Percentiles rank a stretch among this genome's conserved stretches.
These are phyloP conservation scores for Termitomyces sp. DNA, from an alignment of 768 basidiomycete genomes.

Conservation along the genomic window DNA sequence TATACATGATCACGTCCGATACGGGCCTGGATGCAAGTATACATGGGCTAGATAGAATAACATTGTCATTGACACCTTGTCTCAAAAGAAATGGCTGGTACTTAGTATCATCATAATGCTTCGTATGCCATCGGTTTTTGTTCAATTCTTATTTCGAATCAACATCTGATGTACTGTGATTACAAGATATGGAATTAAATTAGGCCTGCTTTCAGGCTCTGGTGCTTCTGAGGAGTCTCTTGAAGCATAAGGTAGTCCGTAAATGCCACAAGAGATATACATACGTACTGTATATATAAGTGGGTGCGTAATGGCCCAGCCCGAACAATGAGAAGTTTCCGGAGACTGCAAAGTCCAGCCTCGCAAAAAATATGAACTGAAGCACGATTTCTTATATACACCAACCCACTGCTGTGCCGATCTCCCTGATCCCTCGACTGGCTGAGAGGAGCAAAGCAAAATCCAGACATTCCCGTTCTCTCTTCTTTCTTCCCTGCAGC, in stretches of 20 bases:
- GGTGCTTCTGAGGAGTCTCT: not conserved
- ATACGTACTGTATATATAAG: not conserved
- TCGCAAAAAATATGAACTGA: not conserved
- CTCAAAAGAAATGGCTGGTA: not conserved
- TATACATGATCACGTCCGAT: not conserved
- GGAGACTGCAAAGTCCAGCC: not conserved
- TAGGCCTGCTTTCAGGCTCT: not conserved
- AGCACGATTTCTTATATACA: conserved; percentile 13
- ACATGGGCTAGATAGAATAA: not conserved
- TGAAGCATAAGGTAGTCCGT: not conserved
- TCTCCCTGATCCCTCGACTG: conserved; percentile 18
- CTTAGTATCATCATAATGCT: not conserved
- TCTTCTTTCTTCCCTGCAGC: conserved; percentile 26
- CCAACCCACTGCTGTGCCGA: conserved; percentile 19
- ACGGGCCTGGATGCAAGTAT: no score
- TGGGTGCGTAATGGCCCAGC: not conserved
- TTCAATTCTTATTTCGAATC: no score
- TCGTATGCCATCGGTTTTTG: not conserved
- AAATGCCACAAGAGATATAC: not conserved
- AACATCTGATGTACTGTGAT: not conserved
- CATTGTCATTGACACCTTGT: not conserved
- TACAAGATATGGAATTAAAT: not conserved
- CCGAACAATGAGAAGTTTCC: not conserved
- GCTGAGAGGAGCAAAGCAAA: conserved; percentile 16
- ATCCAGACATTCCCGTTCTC: conserved; percentile 17